Conservation (phyloP, 1,139 yeast species). For the Yamadazyma diddensiae region DNA sequence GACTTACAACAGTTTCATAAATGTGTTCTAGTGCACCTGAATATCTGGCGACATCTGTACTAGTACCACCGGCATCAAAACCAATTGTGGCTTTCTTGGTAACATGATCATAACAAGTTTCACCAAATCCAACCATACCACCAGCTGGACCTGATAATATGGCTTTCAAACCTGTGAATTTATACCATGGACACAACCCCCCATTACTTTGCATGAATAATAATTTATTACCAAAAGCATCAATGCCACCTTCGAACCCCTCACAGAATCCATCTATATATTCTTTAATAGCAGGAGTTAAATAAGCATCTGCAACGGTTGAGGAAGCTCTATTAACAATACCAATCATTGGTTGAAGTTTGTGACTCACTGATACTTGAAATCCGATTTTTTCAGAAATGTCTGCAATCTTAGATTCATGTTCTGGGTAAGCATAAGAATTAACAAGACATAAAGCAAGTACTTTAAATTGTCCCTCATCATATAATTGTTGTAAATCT, state of each 20-base stretch:
- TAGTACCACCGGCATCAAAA: constrained; percentile 48
- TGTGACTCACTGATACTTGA: constrained; percentile 38
- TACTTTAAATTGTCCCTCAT: constrained; percentile 26
- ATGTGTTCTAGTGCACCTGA: constrained; percentile 40
- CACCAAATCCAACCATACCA: constrained; percentile 50
- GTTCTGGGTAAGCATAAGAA: constrained; percentile 40
- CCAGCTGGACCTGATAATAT: constrained; percentile 52
- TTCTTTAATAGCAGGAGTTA: constrained; percentile 35
- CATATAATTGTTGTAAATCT: constrained; percentile 24
- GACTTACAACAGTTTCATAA: constrained; percentile 43
- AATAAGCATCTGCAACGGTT: constrained; percentile 45
- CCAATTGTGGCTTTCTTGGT: constrained; percentile 41
- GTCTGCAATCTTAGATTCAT: constrained; percentile 34
- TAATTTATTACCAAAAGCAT: constrained; percentile 41
- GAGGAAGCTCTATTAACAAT: constrained; percentile 43
- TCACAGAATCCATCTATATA: constrained; percentile 37
- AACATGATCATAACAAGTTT: constrained; percentile 36
- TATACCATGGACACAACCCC: constrained; percentile 48
- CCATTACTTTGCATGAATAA: constrained; percentile 50
- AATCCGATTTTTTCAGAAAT: constrained; percentile 38
- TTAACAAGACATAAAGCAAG: constrained; percentile 41
- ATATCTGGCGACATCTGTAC: constrained; percentile 46
- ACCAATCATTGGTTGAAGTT: constrained; percentile 45
- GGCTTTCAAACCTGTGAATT: constrained; percentile 46
- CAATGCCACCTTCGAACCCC: constrained; percentile 45